Base-by-base conservation (phyloP, 2,329 filamentous ascomycete species). In the Calonectria leucothoes region DNA sequence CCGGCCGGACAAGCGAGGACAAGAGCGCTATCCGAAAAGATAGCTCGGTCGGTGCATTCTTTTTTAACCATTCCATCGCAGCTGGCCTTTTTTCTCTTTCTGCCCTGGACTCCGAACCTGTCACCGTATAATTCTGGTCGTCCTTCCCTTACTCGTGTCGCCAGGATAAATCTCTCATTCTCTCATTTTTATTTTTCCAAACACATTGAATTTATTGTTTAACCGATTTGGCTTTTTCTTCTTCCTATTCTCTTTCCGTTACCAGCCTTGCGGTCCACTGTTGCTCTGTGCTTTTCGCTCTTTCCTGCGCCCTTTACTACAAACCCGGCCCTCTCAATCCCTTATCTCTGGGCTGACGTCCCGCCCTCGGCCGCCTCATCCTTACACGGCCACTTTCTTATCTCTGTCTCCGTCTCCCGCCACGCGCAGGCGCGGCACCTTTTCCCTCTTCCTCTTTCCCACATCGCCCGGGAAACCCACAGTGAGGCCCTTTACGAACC, bases 51-150 rank as follows among this genome's bases (percentile, higher is more conserved):
- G 57, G 70, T 70, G 31, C 57, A 23, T 63, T 70, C 57, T 72
- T 27, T 69, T 71, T 73, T 70, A 66, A 70, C 45, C 72, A 71
- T 74, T 69, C 65, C 64, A 45, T 71, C 68, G 45, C 71, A 63
- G 49, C 67, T 73, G 45, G 59, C 42, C 27, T 66, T 69, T 69
- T 70, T 61, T 39, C 33, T 63, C 66, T 20, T 66, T 61, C 61
- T 48, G 31, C 49, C 29, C 35, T 27, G 45, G 69, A 37, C 66
- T 42, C 39, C 35, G 52, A 49, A 61, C 55, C 8, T 61, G 33
- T 7, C 29, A 35, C 33, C 35, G n/a, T 61, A 61, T 61, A 61
- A 61, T 61, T 61, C 33, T 61, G 55, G 45, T 55, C 65, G 64
- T 52, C 33, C n/a, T 69, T 67, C 51, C 49, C 49, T 37, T 51